Conservation (phyloP, 2,329 filamentous ascomycete genomes). For the Monilinia fructigena region DNA sequence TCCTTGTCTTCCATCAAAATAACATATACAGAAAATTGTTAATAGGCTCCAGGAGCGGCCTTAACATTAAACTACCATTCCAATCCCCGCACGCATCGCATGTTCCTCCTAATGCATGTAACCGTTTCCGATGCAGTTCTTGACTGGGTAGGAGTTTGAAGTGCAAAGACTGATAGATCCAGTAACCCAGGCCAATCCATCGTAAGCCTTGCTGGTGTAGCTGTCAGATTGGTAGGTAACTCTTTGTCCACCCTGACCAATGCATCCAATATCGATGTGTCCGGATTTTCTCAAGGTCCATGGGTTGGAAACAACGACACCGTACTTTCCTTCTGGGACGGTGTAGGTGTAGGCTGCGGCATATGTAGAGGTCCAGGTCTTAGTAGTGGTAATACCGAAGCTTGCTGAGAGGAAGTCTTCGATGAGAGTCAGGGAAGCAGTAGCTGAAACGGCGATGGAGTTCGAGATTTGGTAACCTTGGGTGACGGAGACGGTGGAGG, state of each 20-base stretch:
- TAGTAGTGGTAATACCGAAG: neutral
- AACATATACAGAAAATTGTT: neutral
- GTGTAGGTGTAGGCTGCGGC: constrained; percentile 10
- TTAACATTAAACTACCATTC: neutral
- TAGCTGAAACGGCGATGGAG: neutral
- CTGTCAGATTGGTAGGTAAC: constrained; percentile 8
- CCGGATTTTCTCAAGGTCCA: constrained; percentile 5
- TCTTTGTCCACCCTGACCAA: neutral
- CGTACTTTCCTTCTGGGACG: neutral
- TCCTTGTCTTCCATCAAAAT: neutral
- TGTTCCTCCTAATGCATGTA: neutral
- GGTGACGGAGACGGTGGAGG: neutral
- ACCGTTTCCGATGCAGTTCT: neutral
- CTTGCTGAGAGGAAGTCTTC: neutral
- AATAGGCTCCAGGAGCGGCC: neutral
- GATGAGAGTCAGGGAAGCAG: neutral
- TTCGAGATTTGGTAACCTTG: constrained; percentile 5
- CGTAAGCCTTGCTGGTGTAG: neutral
- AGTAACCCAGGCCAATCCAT: constrained; percentile 1
- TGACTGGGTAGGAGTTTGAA: neutral
- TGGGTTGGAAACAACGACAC: constrained; percentile 15
- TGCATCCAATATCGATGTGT: neutral
- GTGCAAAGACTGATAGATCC: constrained; percentile 19
- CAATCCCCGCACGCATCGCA: neutral
- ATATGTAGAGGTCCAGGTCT: constrained; percentile 8